Base-by-base conservation (phyloP, 352 stramenopile genomes). In the Phytopythium litorale region DNA sequence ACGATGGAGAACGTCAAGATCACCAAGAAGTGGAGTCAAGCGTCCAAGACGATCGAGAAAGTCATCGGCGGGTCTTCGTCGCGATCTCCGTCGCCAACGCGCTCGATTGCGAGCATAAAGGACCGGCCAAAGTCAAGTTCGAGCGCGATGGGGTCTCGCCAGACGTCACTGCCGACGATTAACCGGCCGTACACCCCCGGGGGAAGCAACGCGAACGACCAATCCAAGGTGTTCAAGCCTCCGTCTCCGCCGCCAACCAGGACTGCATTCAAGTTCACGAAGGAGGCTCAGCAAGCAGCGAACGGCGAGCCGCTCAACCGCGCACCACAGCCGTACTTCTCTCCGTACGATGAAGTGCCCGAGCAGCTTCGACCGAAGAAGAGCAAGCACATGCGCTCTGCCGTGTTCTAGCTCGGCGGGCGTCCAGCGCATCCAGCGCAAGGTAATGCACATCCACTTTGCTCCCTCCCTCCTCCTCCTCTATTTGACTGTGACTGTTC, bases 1-100 rank as follows among this genome's bases (percentile, higher is more conserved):
- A 93, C 88, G 3, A 97, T 97, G 85, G 88, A 97, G 63, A 81
- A 84, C 35, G 85, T 91, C 64, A 92, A 91, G 67, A 88, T 91
- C 71, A 94, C 85, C n/a, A 94, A 94, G 62, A 91, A 92, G 58
- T 94, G 85, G 85, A 79, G 75, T 53, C 71, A 91, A 65, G 82
- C 85, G 13, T 87, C 79, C 40, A 91, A 91, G 60, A 89, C 77
- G 12, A 90, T 94, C 38, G 80, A 84, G 59, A 77, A 90, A 42
- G 83, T 92, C 42, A 81, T 92, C 1, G 73, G 70, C 25, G 74
- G 79, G 23, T 73, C 72, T 0, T 60, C 64, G 2, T 78, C 76
- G 1, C 66, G 59, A 1, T 84, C 78, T 0, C 75, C 76, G 21
- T 86, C 75, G 1, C 75, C 76, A 0, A 67, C 64, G 1, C 71